Evolutionary conservation across 106 monocot species (phyloP), one percentile per base, ranked within the genome.

Genomic region (Alisma plantagoaquatica): DNA sequence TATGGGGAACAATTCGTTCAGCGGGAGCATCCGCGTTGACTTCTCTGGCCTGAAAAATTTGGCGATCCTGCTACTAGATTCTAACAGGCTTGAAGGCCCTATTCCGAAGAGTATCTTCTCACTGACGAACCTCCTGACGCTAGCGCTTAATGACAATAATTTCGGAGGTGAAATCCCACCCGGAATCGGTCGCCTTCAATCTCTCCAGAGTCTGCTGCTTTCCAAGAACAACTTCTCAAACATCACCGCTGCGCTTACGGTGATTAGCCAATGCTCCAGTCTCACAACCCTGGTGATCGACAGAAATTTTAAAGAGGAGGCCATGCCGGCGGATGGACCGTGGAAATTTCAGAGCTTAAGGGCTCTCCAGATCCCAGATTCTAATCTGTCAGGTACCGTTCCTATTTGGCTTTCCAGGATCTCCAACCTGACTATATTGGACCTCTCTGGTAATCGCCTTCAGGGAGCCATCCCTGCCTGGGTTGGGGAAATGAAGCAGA

Each of bases 391-490:
- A 4, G 85, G 85, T 7, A 38, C 53, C 33, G 63, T 85, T 17
- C 85, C 85, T 1, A 15, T 41, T 3, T 85, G 80, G 75, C 55
- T 85, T 33, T 41, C 15, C 31, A 52, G 26, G 15, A 80, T 79
- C 42, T 70, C 61, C 58, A 80, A 67, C 17, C 47, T 85, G 46
- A 63, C 70, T 43, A 73, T 85, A 0, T 50, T 85, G 52, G 85
- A 85, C 67, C 58, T 85, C 75, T 85, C 85, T 0, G 79, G 85
- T 76, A 85, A 85, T 63, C 30, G 17, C 16, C 61, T 85, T 61
- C 4, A 44, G 3, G 85, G 80, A 11, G 5, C 50, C 15, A 85
- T 85, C 29, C 80, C 85, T 46, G 11, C 47, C 3, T 80, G 76
- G 85, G 70, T 85, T 23, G 80, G 80, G 8, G 31, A 68, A 32